Percentiles rank a stretch among this genome's conserved stretches.
Conservation (phyloP, 1,139 yeast species). For the Kazachstania sp. region DNA sequence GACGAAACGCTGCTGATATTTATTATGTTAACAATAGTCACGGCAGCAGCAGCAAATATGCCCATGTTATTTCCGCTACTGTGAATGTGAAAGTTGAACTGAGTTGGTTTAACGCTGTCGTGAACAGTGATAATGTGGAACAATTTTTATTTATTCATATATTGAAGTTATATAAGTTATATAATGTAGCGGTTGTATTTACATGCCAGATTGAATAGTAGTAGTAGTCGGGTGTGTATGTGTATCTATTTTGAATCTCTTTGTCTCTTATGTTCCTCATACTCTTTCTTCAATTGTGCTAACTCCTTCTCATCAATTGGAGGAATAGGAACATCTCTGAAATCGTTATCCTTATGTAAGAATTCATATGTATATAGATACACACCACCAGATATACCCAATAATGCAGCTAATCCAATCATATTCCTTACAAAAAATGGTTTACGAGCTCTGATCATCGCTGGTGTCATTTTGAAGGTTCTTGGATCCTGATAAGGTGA, state of each 20-base stretch:
- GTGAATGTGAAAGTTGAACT: too few species aligned
- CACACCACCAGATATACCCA: slow-evolving; percentile 59
- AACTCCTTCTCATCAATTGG: slow-evolving; percentile 77
- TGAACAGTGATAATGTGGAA: too few species aligned
- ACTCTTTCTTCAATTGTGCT: slow-evolving; percentile 60
- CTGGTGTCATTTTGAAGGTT: slow-evolving; percentile 88
- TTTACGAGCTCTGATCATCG: slow-evolving; percentile 77
- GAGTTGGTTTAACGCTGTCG: too few species aligned
- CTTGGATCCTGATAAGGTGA: slow-evolving; percentile 61
- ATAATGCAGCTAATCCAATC: slow-evolving; percentile 47
- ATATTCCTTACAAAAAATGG: slow-evolving; percentile 79
- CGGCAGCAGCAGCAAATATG: too few species aligned
- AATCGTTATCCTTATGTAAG: slow-evolving; percentile 67
- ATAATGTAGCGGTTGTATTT: too few species aligned
- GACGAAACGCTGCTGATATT: too few species aligned
- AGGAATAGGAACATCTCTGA: slow-evolving; percentile 86
- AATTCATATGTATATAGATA: slow-evolving; percentile 66
- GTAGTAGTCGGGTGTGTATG: too few species aligned
- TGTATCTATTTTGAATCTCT: not conserved
- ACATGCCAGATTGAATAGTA: too few species aligned
- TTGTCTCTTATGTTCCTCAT: slow-evolving; percentile 38
- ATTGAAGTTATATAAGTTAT: too few species aligned
- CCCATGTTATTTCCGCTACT: too few species aligned
- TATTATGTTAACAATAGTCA: too few species aligned
- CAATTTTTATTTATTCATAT: too few species aligned